A percentile compares a stretch with the other conserved stretches of the same genome.
phyloP scores from a whole-genome alignment of 164 flowering plant species.

The Litsea cubeba region DNA sequence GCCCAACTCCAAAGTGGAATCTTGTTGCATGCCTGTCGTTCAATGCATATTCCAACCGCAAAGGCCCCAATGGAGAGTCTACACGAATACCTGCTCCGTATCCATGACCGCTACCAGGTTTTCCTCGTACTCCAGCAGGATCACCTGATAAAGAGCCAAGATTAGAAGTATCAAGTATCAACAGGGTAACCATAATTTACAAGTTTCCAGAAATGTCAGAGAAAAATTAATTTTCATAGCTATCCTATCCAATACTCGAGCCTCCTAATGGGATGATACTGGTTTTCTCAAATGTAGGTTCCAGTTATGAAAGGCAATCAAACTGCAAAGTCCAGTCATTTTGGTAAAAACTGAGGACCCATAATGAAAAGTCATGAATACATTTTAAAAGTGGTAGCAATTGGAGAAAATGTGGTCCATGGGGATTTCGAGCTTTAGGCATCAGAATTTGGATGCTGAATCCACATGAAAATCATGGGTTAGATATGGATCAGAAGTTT shows the following conservation, averaged over 20 bases:
- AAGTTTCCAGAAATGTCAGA: not conserved
- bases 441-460: too few relatives aligned
- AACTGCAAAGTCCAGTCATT: not conserved
- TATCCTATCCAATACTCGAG: not conserved
- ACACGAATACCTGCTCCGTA: constrained; percentile 85
- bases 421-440: too few relatives aligned
- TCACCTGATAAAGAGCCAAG: constrained; percentile 51
- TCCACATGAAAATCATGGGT: not conserved
- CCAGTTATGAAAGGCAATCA: not conserved
- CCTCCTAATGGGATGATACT: not conserved
- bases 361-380: too few relatives aligned
- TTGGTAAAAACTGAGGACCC: not conserved
- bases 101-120: constrained; percentile 97
- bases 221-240: not conserved
- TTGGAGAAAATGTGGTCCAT: too few relatives aligned
- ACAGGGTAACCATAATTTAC: too few relatives aligned
- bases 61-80: constrained; percentile 88
- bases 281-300: not conserved
- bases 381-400: too few relatives aligned
- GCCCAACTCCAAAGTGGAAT: constrained; percentile 93
- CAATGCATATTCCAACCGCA: constrained; percentile 90
- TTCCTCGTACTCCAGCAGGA: constrained; percentile 93
- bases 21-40: constrained; percentile 59
- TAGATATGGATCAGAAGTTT: not conserved
- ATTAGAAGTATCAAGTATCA: not conserved